These are phyloP conservation scores for Phaeotremella fagi DNA, from an alignment of 768 basidiomycete species.

Conservation along the genomic window DNA sequence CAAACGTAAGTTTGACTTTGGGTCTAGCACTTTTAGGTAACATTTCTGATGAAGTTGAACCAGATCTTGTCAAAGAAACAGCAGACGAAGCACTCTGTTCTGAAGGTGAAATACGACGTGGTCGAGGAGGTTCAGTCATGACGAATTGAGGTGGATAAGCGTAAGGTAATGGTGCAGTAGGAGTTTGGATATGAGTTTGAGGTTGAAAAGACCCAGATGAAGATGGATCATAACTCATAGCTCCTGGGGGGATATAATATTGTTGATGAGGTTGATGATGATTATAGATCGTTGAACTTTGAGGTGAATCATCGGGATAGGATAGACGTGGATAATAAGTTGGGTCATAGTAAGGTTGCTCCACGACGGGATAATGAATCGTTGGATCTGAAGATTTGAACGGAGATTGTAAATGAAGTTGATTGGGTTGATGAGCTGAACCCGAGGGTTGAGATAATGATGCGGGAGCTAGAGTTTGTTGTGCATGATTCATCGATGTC, in stretches of 20 bases:
- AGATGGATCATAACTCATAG: background rate
- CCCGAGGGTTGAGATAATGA: background rate
- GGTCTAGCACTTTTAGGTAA: conserved; percentile 17
- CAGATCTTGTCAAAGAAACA: conserved; percentile 21
- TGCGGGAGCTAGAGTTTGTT: background rate
- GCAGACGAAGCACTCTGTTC: conserved; percentile 21
- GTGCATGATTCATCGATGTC: background rate
- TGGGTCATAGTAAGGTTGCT: conserved; percentile 9
- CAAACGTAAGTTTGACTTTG: conserved; percentile 46
- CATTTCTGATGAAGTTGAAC: conserved; percentile 28
- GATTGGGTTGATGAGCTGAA: background rate
- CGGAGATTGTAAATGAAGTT: background rate
- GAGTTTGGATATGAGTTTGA: no score
- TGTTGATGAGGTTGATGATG: background rate
- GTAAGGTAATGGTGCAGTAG: background rate
- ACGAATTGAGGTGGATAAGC: conserved; percentile 15
- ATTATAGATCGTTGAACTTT: conserved; percentile 9
- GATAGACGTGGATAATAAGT: conserved; percentile 6
- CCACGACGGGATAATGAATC: background rate
- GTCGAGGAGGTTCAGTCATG: conserved; percentile 23
- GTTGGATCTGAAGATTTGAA: background rate
- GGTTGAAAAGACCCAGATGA: background rate
- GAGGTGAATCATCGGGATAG: background rate
- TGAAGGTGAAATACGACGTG: conserved; percentile 29
- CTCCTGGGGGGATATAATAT: background rate